Evolutionary conservation across 23 red algal genomes (phyloP).

Genomic region (Gracilaria caudata): DNA sequence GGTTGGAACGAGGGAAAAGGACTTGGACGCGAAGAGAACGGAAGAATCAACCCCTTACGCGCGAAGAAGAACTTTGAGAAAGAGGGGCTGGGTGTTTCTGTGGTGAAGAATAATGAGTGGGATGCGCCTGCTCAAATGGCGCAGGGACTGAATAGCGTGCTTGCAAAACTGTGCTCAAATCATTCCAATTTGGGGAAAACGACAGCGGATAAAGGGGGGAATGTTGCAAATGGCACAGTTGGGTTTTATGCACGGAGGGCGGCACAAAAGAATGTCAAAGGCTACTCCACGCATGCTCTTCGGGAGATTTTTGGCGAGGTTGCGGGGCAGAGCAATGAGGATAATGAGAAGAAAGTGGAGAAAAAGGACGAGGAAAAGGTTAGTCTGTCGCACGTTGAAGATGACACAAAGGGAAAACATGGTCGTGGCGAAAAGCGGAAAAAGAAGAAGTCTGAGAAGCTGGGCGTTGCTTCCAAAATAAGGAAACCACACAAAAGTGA

Average conservation of each 20-base stretch:
- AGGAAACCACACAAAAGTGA: conserved; percentile 25
- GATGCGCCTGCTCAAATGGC: conserved; percentile 42
- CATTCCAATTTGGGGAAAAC: background rate
- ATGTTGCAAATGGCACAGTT: background rate
- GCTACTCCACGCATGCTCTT: conserved; percentile 52
- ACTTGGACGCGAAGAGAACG: conserved; percentile 67
- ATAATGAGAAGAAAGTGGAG: background rate
- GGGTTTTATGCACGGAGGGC: conserved; percentile 56
- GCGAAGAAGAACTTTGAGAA: conserved; percentile 58
- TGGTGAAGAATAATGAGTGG: conserved; percentile 28
- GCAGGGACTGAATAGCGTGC: conserved; percentile 59
- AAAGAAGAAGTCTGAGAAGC: conserved; percentile 26
- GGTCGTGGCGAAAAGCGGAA: conserved; percentile 28
- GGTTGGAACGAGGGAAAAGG: conserved; percentile 89
- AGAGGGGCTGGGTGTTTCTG: conserved; percentile 40
- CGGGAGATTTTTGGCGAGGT: conserved; percentile 72
- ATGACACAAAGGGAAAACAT: background rate
- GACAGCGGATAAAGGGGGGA: background rate
- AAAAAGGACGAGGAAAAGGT: background rate
- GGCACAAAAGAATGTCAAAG: conserved; percentile 64
- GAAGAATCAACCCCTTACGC: conserved; percentile 33
- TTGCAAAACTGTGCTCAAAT: conserved; percentile 23
- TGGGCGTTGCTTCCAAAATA: conserved; percentile 28
- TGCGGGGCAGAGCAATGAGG: background rate
- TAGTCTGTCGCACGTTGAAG: background rate